Percentiles rank a stretch among this genome's conserved stretches.
Conservation (phyloP, 257 asterid species). For the Plectranthus barbatus region DNA sequence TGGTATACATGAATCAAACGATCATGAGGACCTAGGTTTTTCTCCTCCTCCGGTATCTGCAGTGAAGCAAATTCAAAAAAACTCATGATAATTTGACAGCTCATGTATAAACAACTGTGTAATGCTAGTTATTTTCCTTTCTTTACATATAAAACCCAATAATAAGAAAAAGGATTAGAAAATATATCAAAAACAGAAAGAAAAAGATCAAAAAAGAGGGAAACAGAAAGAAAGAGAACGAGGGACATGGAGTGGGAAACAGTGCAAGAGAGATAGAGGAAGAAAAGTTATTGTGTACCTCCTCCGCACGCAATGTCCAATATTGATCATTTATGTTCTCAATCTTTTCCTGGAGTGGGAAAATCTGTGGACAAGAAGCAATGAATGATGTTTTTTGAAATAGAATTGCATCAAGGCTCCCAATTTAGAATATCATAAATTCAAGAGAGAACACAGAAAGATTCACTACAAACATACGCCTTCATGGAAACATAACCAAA, state of each 20-base stretch:
- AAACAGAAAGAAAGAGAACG: too few species aligned
- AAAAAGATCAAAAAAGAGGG: too few species aligned
- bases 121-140: neutral
- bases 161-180: too few species aligned
- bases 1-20: constrained; percentile 59
- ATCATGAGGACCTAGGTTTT: constrained; percentile 45
- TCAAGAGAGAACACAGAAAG: neutral
- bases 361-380: constrained; percentile 41
- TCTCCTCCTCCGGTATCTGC: constrained; percentile 74
- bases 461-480: neutral
- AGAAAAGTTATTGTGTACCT: too few species aligned
- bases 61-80: neutral
- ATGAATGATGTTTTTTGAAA: neutral
- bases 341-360: too few species aligned
- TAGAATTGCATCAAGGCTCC: constrained; percentile 1
- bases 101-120: too few species aligned
- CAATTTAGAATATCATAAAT: neutral
- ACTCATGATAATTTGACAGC: too few species aligned
- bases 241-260: too few species aligned
- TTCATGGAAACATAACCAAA: neutral
- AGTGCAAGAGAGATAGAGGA: too few species aligned
- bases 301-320: too few species aligned
- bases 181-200: too few species aligned
- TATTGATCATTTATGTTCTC: too few species aligned
- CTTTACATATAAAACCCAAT: neutral